Evolutionary conservation across 2,329 filamentous ascomycete species (phyloP).

Genomic region (Trichoderma atroviride): DNA sequence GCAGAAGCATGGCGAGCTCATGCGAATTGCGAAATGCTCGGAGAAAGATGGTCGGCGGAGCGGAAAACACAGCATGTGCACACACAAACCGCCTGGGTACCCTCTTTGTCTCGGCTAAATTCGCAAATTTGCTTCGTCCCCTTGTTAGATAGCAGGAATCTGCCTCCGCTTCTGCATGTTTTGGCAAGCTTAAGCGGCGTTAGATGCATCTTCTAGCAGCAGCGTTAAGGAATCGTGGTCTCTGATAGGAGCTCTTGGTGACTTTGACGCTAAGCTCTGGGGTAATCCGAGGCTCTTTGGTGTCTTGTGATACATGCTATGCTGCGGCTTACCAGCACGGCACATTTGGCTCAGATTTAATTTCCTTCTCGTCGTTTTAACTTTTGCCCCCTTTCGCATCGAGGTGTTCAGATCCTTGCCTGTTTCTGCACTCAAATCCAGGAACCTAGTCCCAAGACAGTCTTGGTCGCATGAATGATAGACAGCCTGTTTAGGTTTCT

Average conservation of each 20-base stretch:
- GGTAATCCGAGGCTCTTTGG: conserved; percentile 5
- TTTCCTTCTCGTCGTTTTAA: neutral
- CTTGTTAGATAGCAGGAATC: conserved; percentile 4
- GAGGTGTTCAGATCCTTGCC: conserved; percentile 7
- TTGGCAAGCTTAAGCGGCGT: conserved; percentile 8
- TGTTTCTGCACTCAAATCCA: conserved; percentile 7
- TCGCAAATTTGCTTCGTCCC: neutral
- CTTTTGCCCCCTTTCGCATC: neutral
- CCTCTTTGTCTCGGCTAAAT: conserved; percentile 23
- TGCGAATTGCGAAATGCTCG: neutral
- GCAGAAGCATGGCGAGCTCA: neutral
- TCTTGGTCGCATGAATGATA: conserved; percentile 23
- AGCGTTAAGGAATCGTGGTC: neutral
- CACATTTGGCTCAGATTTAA: neutral
- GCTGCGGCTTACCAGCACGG: conserved; percentile 18
- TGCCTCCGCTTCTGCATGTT: conserved; percentile 17
- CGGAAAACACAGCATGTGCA: conserved; percentile 20
- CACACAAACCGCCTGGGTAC: neutral
- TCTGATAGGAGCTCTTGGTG: neutral
- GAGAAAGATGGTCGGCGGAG: conserved; percentile 9
- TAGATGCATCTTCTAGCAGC: conserved; percentile 15
- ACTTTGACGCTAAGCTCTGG: conserved; percentile 14
- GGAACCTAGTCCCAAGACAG: conserved; percentile 26
- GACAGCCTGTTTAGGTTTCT: neutral
- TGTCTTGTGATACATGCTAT: neutral